Percentiles rank a stretch among this genome's conserved stretches.
phyloP scores from a whole-genome alignment of 129 eudicot species.

The Heracleum sosnowskyi region DNA sequence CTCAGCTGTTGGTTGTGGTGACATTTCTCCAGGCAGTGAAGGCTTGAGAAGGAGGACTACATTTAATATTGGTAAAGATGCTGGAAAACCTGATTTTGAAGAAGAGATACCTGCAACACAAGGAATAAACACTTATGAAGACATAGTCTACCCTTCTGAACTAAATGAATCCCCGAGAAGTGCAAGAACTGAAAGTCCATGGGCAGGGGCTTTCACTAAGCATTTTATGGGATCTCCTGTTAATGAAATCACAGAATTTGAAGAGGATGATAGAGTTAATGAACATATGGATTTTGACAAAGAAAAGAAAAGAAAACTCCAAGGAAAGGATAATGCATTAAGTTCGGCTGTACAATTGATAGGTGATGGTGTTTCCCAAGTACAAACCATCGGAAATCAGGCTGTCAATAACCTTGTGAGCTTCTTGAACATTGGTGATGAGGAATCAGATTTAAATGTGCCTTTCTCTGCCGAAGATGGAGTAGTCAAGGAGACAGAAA shows the following conservation, averaged over 20 bases:
- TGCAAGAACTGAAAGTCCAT: constrained; percentile 40
- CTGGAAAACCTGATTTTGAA: constrained; percentile 31
- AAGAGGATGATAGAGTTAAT: constrained; percentile 28
- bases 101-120: constrained; percentile 26
- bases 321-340: constrained; percentile 49
- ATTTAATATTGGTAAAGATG: constrained; percentile 26
- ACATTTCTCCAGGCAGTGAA: constrained; percentile 45
- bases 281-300: constrained; percentile 16
- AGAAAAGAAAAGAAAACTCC: constrained; percentile 35
- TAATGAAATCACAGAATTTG: constrained; percentile 64
- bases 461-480: constrained; percentile 36
- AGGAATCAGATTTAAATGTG: constrained; percentile 57
- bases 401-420: constrained; percentile 80
- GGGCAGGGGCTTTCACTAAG: constrained; percentile 37
- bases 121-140: constrained; percentile 30
- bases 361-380: constrained; percentile 95
- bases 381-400: constrained; percentile 77
- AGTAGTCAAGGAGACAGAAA: constrained; percentile 25
- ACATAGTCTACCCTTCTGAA: constrained; percentile 30
- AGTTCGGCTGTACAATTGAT: constrained; percentile 83
- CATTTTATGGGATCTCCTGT: constrained; percentile 34
- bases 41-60: constrained; percentile 61
- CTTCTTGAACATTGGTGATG: constrained; percentile 67
- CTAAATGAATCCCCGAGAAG: constrained; percentile 38
- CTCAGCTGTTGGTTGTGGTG: constrained; percentile 34